Conservation (phyloP, 352 stramenopile genomes). For the Plasmopara viticola region DNA sequence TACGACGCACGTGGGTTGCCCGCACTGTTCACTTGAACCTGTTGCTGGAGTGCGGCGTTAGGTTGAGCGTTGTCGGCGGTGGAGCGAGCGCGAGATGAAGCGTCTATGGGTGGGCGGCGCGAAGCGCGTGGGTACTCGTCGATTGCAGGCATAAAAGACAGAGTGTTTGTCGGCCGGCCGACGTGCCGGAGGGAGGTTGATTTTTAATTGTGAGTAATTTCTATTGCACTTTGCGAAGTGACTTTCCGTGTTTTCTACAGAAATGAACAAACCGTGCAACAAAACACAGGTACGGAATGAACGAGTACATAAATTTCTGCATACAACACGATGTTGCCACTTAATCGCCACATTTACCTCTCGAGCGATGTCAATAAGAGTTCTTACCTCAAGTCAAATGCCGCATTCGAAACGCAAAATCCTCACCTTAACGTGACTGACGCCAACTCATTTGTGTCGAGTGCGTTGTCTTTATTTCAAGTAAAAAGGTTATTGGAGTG, state of each 20-base stretch:
- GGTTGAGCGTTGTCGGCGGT: constrained; percentile 13
- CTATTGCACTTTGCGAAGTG: constrained; percentile 14
- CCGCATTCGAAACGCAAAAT: too few relatives aligned
- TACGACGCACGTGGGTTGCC: constrained; percentile 26
- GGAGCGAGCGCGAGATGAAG: constrained; percentile 10
- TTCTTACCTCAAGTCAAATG: too few relatives aligned
- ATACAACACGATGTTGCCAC: too few relatives aligned
- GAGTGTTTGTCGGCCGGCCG: constrained; percentile 4
- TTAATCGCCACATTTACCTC: too few relatives aligned
- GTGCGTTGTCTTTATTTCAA: not conserved
- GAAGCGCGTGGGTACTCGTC: constrained; percentile 26
- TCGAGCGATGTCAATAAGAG: too few relatives aligned
- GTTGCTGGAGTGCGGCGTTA: constrained; percentile 27
- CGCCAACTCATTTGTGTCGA: not conserved
- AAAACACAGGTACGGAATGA: too few relatives aligned
- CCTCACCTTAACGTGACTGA: too few relatives aligned
- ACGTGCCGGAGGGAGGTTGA: constrained; percentile 5
- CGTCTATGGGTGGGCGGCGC: constrained; percentile 11
- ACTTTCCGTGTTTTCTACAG: not conserved
- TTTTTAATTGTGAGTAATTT: constrained; percentile 15
- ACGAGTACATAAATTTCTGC: too few relatives aligned
- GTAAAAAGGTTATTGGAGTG: not conserved
- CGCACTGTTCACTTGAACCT: constrained; percentile 17
- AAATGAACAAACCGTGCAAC: constrained; percentile 2
- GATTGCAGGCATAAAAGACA: constrained; percentile 29